Evolutionary conservation across 192 early-diverging fungal species (phyloP).

Genomic region (Coemansia sp.): DNA sequence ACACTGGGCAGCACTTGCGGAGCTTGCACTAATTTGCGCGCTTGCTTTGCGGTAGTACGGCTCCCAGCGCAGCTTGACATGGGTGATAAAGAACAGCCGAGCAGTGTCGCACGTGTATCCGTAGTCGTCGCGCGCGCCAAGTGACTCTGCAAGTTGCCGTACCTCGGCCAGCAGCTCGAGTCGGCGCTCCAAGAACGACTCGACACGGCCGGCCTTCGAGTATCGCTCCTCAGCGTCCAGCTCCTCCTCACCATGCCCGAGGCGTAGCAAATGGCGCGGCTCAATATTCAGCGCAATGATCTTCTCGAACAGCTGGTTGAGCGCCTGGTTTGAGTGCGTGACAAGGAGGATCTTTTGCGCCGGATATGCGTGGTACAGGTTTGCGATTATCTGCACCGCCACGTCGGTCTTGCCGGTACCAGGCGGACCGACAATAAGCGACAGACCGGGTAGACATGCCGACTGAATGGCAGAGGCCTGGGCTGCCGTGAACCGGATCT

Average conservation of each 20-base stretch:
- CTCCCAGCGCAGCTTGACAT: constrained; percentile 77
- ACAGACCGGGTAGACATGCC: constrained; percentile 84
- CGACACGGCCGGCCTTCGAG: constrained; percentile 91
- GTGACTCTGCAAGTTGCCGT: constrained; percentile 69
- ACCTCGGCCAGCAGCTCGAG: constrained; percentile 72
- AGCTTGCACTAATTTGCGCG: background rate
- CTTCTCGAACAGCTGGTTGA: constrained; percentile 98
- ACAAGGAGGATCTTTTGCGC: constrained; percentile 88
- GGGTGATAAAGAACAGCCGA: constrained; percentile 80
- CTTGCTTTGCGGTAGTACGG: constrained; percentile 50
- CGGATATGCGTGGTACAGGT: constrained; percentile 90
- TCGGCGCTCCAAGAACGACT: constrained; percentile 87
- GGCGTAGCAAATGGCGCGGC: constrained; percentile 86
- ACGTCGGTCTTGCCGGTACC: constrained; percentile 99
- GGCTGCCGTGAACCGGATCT: constrained; percentile 79
- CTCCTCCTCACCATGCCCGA: constrained; percentile 94
- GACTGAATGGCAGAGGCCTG: constrained; percentile 86
- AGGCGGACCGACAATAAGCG: constrained; percentile 95
- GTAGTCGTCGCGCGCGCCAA: constrained; percentile 81
- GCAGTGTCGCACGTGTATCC: constrained; percentile 93
- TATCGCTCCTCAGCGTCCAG: constrained; percentile 78
- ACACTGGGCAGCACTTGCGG: background rate
- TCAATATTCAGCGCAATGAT: constrained; percentile 91
- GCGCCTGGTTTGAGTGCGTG: constrained; percentile 97
- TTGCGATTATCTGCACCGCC: constrained; percentile 94